These are phyloP conservation scores for Meredithiella fracta DNA, from an alignment of 2,329 filamentous ascomycete species.

Conservation along the genomic window DNA sequence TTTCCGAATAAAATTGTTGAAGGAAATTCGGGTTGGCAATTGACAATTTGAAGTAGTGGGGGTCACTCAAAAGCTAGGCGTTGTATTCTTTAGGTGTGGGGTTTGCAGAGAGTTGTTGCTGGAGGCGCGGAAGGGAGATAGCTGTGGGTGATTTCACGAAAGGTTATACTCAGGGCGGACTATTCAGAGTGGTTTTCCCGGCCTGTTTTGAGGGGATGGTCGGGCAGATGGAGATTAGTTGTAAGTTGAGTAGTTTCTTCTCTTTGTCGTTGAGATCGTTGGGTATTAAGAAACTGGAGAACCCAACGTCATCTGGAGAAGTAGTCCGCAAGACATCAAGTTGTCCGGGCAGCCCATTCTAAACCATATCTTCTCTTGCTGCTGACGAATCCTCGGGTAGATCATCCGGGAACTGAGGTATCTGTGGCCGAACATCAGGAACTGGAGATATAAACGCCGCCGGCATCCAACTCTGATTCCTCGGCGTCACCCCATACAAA, in stretches of 20 bases:
- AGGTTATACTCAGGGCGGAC: not conserved
- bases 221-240: not conserved
- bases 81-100: conserved; percentile 91
- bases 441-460: too few relatives aligned
- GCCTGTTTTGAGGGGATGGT: not conserved
- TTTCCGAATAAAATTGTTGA: conserved; percentile 89
- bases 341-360: too few relatives aligned
- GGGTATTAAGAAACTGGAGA: conserved; percentile 10
- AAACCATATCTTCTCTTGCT: not conserved
- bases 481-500: too few relatives aligned
- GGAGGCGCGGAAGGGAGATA: not conserved
- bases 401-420: too few relatives aligned
- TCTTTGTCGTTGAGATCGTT: conserved; percentile 7
- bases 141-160: not conserved
- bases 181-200: not conserved
- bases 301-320: not conserved
- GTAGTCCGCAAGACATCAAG: not conserved
- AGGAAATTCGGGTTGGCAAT: conserved; percentile 87
- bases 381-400: too few relatives aligned
- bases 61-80: conserved; percentile 65
- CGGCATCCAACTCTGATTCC: too few relatives aligned
- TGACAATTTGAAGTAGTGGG: conserved; percentile 71
- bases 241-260: not conserved
- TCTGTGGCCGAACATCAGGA: too few relatives aligned
- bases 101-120: conserved; percentile 31